phyloP scores from a whole-genome alignment of 2,329 filamentous ascomycete species.

The Neofusicoccum laricinum region DNA sequence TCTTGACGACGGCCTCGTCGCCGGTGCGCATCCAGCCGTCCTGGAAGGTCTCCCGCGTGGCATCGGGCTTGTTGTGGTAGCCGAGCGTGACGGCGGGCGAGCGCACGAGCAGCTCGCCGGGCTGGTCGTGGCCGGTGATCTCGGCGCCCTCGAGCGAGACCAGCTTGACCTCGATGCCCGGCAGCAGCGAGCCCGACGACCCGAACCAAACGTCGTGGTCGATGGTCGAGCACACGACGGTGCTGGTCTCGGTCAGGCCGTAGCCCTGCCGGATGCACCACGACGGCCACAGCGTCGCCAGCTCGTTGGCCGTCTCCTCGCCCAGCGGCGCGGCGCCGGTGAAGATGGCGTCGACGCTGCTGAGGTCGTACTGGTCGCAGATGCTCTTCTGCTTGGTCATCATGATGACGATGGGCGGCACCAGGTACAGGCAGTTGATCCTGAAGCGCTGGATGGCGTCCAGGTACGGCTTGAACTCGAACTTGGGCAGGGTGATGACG shows the following conservation, averaged over 20 bases:
- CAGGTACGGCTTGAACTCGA: slow-evolving; percentile 67
- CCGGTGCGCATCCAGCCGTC: slow-evolving; percentile 79
- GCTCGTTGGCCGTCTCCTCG: slow-evolving; percentile 65
- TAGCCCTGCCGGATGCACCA: slow-evolving; percentile 72
- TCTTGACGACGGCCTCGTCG: slow-evolving; percentile 72
- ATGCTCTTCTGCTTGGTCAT: slow-evolving; percentile 64
- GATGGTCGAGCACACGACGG: slow-evolving; percentile 62
- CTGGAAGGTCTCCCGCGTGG: slow-evolving; percentile 76
- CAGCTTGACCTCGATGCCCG: slow-evolving; percentile 63
- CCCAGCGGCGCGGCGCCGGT: slow-evolving; percentile 78
- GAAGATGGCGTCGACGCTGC: slow-evolving; percentile 62
- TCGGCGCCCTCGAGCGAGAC: slow-evolving; percentile 67
- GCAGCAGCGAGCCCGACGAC: slow-evolving; percentile 68
- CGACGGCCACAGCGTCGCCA: slow-evolving; percentile 59
- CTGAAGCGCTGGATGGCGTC: slow-evolving; percentile 65
- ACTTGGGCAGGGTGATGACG: slow-evolving; percentile 70
- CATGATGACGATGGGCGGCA: slow-evolving; percentile 78
- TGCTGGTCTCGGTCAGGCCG: slow-evolving; percentile 74
- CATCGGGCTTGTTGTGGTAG: slow-evolving; percentile 82
- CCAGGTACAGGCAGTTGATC: slow-evolving; percentile 66
- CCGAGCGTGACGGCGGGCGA: slow-evolving; percentile 75
- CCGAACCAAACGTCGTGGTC: slow-evolving; percentile 66
- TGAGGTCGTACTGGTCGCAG: slow-evolving; percentile 68
- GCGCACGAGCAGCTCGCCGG: slow-evolving; percentile 78
- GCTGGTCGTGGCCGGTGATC: slow-evolving; percentile 67